Evolutionary conservation across 1,284 basidiomycete genomes (phyloP), one percentile per base, ranked within the genome.

Genomic region (Fistulina hepatica): DNA sequence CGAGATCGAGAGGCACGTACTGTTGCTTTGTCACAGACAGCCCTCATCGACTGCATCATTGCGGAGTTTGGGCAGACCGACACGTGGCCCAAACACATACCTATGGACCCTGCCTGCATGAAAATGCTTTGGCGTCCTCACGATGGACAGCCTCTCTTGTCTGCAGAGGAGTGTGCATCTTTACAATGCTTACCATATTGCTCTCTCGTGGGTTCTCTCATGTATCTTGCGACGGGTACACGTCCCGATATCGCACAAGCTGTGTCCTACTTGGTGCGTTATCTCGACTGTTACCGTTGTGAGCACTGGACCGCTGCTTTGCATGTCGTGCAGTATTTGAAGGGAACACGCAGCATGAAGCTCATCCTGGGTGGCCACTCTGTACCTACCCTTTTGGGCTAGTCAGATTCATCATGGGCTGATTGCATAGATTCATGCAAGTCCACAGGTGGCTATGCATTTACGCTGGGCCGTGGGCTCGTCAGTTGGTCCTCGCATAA

Each of bases 101-200:
- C 63, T 5, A 50, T 63, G 40, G 53, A 60, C 17, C 46, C 53
- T 0, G n/a, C n/a, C n/a, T n/a, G n/a, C n/a, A n/a, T n/a, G n/a
- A n/a, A 48, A 49, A 7, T 33, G 50, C 23, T n/a, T n/a, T n/a
- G n/a, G n/a, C 39, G 44, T 5, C 48, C 48, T 1, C 25, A 44
- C 19, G 33, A 24, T 23, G 13, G 37, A 22, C 13, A 34, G 11
- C 13, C 44, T 12, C 8, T 38, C 2, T 11, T 24, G 1, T 28
- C 42, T 15, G 39, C 34, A 17, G 25, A 22, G 0, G 30, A 43
- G 19, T 28, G 46, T 2, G 22, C 31, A 0, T 46, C 50, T 41
- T 34, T 53, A 0, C 21, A 15, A 1, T 6, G 5, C 6, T 23
- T 37, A 11, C 57, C 56, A 0, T 65, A n/a, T n/a, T 16, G n/a